phyloP scores from a whole-genome alignment of 305 asterid genomes.

The Fraxinus baroniana region DNA sequence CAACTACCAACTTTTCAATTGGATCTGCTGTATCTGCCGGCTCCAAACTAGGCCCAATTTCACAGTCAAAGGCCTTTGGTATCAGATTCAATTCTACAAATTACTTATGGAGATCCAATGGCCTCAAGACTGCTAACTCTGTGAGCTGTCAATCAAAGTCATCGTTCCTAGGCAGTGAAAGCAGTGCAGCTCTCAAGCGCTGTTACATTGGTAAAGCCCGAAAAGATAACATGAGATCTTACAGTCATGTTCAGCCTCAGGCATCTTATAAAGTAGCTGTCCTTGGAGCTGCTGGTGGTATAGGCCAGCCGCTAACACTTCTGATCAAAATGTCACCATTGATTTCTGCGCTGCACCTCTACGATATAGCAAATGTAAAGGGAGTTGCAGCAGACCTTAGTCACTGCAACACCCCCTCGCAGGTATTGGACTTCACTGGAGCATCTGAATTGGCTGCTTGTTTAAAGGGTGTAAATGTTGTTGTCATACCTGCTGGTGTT shows the following conservation, averaged over 20 bases:
- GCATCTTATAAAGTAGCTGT: slow-evolving; percentile 69
- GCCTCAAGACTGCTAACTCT: slow-evolving; percentile 51
- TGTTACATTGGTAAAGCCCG: slow-evolving; percentile 39
- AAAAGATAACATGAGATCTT: slow-evolving; percentile 34
- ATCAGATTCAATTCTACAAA: slow-evolving; percentile 47
- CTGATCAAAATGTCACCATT: slow-evolving; percentile 67
- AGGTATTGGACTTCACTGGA: slow-evolving; percentile 56
- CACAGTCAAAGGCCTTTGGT: slow-evolving; percentile 50
- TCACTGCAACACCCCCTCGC: slow-evolving; percentile 73
- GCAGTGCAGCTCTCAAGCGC: slow-evolving; percentile 34
- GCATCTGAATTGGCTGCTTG: slow-evolving; percentile 51
- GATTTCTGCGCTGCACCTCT: slow-evolving; percentile 56
- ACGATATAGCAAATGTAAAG: slow-evolving; percentile 66
- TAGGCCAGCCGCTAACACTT: slow-evolving; percentile 72
- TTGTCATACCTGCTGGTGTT: slow-evolving; percentile 69
- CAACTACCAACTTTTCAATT: slow-evolving; percentile 57
- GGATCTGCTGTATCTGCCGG: slow-evolving; percentile 57
- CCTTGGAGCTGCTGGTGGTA: slow-evolving; percentile 74
- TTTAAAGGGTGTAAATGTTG: slow-evolving; percentile 55
- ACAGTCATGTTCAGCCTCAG: slow-evolving; percentile 50
- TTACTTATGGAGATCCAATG: slow-evolving; percentile 46
- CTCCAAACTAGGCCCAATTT: slow-evolving; percentile 36
- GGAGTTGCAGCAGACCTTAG: slow-evolving; percentile 75
- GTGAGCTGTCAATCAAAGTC: slow-evolving; percentile 42
- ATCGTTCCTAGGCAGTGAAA: slow-evolving; percentile 58